Conservation (phyloP, 306 rosid species). For the Carpinus viminea region DNA sequence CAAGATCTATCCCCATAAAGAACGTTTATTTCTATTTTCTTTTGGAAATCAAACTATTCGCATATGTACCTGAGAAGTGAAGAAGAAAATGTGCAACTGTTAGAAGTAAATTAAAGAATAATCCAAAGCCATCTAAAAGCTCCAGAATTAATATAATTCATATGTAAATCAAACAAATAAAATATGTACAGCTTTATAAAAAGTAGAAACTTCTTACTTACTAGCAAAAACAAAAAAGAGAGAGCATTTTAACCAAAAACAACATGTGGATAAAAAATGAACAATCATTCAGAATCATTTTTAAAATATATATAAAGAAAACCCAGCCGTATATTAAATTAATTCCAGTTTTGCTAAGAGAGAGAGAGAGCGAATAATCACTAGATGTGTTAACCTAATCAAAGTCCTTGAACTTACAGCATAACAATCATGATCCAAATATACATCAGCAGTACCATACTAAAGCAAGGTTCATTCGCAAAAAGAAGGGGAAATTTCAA, state of each 20-base stretch:
- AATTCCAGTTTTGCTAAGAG: neutral
- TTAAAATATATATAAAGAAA: neutral
- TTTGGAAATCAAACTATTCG: slow-evolving; percentile 4
- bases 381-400: neutral
- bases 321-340: neutral
- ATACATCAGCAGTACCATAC: neutral
- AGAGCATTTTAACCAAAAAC: neutral
- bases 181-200: neutral
- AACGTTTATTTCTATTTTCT: slow-evolving; percentile 4
- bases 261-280: neutral
- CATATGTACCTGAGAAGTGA: neutral
- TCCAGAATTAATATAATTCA: neutral
- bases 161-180: neutral
- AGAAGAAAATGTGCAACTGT: neutral
- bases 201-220: neutral
- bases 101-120: neutral
- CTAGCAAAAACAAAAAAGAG: neutral
- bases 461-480: neutral
- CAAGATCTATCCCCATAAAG: slow-evolving; percentile 38
- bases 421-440: neutral
- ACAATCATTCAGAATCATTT: neutral
- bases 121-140: neutral
- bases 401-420: neutral
- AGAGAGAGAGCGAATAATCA: neutral
- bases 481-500: neutral